Base-by-base conservation (phyloP, 495 filamentous ascomycete species). In the Cenococcum geophilum region DNA sequence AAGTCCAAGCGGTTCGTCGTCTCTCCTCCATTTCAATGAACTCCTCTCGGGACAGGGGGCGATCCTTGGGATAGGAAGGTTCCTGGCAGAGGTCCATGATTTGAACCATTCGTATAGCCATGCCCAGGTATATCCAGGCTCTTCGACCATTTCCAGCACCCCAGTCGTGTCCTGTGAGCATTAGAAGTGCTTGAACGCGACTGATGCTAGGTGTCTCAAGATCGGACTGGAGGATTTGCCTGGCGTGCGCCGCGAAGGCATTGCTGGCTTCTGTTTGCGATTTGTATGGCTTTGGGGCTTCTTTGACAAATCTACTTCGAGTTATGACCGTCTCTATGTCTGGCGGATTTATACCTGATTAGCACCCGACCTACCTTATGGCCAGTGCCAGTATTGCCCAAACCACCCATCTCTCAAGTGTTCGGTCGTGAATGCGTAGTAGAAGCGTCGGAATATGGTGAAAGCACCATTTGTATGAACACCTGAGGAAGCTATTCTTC, bases 381-480 rank as follows among this genome's bases (percentile, higher is more conserved):
- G 68, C 59, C 10, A 69, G 61, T 14, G 68, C 62, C 22, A 71
- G 60, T 5, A 71, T 68, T 23, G 68, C 68, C 68, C 68, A 71
- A 0, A 47, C 66, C 56, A 71, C 61, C 62, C 66, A 64, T n/a
- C 18, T 52, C 57, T 71, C 68, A 16, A 71, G 55, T 37, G 64
- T 64, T 45, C 61, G 58, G 51, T 66, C 62, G 10, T 66, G 62
- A 23, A 71, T 67, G 22, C 63, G 68, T 57, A 62, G 23, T 55
- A 71, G 57, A 51, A 71, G 58, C 58, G 62, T 69, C n/a, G 68
- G 68, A 48, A 60, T 69, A 53, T 71, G 68, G 55, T 68, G 63
- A 54, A 71, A 71, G 56, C 62, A 64, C 68, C 68, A 71, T 58
- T 71, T 71, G 66, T 71, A 71, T 16, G 60, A 43, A 50, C 68